A percentile compares a stretch with the other conserved stretches of the same genome.
Evolutionary conservation across 2,329 filamentous ascomycete genomes (phyloP).

Genomic region (Aureobasidium uvarum): DNA sequence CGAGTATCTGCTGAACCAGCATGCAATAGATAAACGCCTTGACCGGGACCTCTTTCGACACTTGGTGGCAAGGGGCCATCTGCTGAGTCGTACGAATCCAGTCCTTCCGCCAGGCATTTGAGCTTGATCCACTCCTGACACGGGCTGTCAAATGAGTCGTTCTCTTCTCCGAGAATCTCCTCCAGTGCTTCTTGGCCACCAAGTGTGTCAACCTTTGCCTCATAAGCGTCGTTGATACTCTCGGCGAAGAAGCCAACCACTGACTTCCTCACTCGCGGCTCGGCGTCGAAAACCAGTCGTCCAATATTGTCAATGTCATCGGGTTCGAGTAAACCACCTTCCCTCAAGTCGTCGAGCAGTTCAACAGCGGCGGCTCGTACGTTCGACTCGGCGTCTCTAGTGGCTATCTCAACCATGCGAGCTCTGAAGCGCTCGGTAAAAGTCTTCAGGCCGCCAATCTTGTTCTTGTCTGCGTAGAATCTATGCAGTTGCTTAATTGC

Average conservation of each 20-base stretch:
- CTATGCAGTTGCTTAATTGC: conserved; percentile 78
- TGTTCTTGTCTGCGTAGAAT: conserved; percentile 77
- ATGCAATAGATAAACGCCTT: conserved; percentile 52
- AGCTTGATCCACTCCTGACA: conserved; percentile 84
- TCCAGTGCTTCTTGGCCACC: conserved; percentile 74
- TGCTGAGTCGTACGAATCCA: conserved; percentile 76
- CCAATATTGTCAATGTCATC: conserved; percentile 87
- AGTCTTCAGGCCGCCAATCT: conserved; percentile 72
- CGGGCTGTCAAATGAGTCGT: conserved; percentile 59
- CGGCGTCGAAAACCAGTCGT: conserved; percentile 83
- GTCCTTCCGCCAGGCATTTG: conserved; percentile 82
- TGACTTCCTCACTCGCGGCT: conserved; percentile 79
- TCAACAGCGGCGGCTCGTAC: conserved; percentile 80
- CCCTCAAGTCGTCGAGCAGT: conserved; percentile 76
- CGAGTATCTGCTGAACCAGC: conserved; percentile 70
- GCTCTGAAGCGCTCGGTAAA: conserved; percentile 91
- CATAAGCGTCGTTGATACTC: conserved; percentile 78
- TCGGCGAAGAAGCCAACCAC: conserved; percentile 88
- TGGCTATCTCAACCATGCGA: conserved; percentile 89
- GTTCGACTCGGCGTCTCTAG: conserved; percentile 73
- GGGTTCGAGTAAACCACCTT: conserved; percentile 83
- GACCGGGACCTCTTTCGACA: conserved; percentile 44
- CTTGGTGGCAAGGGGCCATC: conserved; percentile 49
- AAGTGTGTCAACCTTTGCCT: conserved; percentile 76
- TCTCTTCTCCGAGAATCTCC: conserved; percentile 72